Evolutionary conservation across 345 rosid genomes (phyloP).

Genomic region (Carallia pectinifolia): DNA sequence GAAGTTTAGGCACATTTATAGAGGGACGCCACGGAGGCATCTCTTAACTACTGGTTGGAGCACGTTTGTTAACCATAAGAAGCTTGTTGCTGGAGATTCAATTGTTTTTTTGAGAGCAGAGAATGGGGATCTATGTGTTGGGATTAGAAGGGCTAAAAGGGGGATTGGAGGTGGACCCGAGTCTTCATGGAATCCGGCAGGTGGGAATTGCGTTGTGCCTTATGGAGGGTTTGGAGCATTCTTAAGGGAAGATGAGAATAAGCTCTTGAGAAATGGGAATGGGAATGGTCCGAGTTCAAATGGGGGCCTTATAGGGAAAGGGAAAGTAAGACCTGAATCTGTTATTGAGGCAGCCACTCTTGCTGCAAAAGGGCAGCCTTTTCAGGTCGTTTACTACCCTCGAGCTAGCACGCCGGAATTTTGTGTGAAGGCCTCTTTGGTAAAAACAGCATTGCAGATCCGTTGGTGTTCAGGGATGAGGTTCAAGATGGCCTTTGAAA

Average conservation of each 20-base stretch:
- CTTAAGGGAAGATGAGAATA: slow-evolving; percentile 56
- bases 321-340: slow-evolving; percentile 20
- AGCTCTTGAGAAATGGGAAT: slow-evolving; percentile 36
- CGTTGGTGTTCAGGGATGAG: slow-evolving; percentile 35
- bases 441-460: slow-evolving; percentile 29
- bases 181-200: slow-evolving; percentile 36
- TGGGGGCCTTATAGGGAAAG: slow-evolving; percentile 29
- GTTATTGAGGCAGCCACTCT: slow-evolving; percentile 24
- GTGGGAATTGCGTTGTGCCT: slow-evolving; percentile 40
- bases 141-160: slow-evolving; percentile 80
- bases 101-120: slow-evolving; percentile 84
- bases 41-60: slow-evolving; percentile 98
- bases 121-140: slow-evolving; percentile 89
- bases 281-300: slow-evolving; percentile 16
- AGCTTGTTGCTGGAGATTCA: slow-evolving; percentile 95
- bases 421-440: slow-evolving; percentile 29
- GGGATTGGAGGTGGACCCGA: slow-evolving; percentile 49
- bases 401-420: slow-evolving; percentile 29
- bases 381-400: slow-evolving; percentile 32
- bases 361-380: slow-evolving; percentile 24
- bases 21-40: slow-evolving; percentile 95
- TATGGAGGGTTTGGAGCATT: slow-evolving; percentile 55
- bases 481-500: slow-evolving; percentile 34
- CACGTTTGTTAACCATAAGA: slow-evolving; percentile 94
- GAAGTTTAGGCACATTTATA: slow-evolving; percentile 93